These are phyloP conservation scores for Fusarium robinianum DNA, from an alignment of 2,329 filamentous ascomycete species.

Conservation along the genomic window DNA sequence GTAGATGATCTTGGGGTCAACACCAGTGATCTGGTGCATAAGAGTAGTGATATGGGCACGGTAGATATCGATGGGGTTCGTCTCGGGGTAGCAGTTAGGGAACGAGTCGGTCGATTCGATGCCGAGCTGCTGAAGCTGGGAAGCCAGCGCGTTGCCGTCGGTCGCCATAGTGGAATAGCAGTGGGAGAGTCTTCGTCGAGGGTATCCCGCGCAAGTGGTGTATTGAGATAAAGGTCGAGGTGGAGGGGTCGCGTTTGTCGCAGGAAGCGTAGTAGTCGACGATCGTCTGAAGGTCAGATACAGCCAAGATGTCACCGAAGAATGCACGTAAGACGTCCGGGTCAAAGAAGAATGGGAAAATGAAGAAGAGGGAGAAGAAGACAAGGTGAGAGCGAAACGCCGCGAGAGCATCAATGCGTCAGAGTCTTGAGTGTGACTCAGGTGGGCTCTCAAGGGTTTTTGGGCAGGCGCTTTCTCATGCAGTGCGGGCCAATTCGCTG, in stretches of 20 bases:
- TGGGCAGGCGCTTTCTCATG: constrained; percentile 11
- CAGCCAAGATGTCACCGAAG: too few species aligned
- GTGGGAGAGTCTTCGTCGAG: constrained; percentile 3
- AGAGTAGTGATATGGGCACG: constrained; percentile 74
- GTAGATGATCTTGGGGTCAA: constrained; percentile 73
- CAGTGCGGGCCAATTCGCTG: constrained; percentile 28
- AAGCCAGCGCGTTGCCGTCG: constrained; percentile 33
- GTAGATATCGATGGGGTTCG: constrained; percentile 81
- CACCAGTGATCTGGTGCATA: constrained; percentile 69
- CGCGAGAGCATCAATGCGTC: constrained; percentile 36
- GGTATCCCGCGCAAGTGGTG: constrained; percentile 15
- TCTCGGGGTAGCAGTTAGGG: constrained; percentile 65
- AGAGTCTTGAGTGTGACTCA: constrained; percentile 33
- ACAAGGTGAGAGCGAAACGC: constrained; percentile 31
- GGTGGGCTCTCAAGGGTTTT: constrained; percentile 31
- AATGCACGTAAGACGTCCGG: too few species aligned
- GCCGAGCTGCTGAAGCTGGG: constrained; percentile 33
- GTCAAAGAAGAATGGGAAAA: constrained; percentile 9
- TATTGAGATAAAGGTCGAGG: constrained; percentile 2
- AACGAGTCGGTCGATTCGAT: constrained; percentile 41
- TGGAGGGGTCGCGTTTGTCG: constrained; percentile 7
- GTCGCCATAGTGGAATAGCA: constrained; percentile 26
- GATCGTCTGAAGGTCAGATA: constrained; percentile 10
- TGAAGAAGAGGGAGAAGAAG: constrained; percentile 29
- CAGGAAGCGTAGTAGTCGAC: constrained; percentile 5